Evolutionary conservation across 129 eudicot species (phyloP).

Genomic region (Erigeron canadensis): DNA sequence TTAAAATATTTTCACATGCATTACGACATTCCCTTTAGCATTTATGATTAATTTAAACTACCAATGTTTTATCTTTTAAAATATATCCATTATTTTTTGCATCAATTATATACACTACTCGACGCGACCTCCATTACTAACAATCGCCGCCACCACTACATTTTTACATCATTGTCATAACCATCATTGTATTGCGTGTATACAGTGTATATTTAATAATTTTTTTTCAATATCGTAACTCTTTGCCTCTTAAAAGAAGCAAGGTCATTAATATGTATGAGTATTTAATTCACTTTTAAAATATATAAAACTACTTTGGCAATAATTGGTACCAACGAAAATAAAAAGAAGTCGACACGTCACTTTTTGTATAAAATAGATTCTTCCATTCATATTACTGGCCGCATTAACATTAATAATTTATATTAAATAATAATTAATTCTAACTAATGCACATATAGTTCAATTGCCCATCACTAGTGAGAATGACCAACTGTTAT

Average conservation of each 20-base stretch:
- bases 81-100: too few species aligned
- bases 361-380: constrained; percentile 8
- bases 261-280: neutral
- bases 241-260: neutral
- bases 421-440: neutral
- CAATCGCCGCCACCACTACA: too few species aligned
- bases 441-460: neutral
- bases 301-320: neutral
- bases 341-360: constrained; percentile 13
- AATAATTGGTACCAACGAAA: constrained; percentile 30
- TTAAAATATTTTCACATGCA: too few species aligned
- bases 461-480: constrained; percentile 24
- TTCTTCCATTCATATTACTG: constrained; percentile 18
- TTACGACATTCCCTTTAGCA: too few species aligned
- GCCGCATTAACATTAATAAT: constrained; percentile 17
- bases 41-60: too few species aligned
- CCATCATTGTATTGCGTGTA: too few species aligned
- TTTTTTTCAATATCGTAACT: too few species aligned
- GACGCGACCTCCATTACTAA: too few species aligned
- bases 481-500: constrained; percentile 6
- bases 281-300: neutral
- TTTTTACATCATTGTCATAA: too few species aligned
- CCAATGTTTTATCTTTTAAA: too few species aligned
- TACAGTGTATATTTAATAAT: too few species aligned
- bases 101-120: too few species aligned